Base-by-base conservation (phyloP, 2,329 filamentous ascomycete species). In the Scedosporium minutisporum region DNA sequence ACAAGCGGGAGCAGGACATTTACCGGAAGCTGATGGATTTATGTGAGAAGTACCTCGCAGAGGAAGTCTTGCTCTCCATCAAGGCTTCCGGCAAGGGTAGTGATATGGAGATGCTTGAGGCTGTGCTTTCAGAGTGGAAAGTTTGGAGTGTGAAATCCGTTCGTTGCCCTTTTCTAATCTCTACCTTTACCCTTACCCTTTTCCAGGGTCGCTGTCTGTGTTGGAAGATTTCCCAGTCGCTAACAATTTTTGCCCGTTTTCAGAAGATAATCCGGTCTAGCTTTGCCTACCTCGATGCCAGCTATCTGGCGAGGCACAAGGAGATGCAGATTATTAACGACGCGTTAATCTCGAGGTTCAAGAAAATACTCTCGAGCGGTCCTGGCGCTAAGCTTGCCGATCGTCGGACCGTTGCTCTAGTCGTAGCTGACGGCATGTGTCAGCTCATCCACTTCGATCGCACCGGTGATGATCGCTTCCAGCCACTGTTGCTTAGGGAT, bases 271-370 rank as follows among this genome's bases (percentile, higher is more conserved):
- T 99, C 61, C 86, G 92, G 58, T 93, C 90, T 66, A 89, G 96
- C 46, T 97, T 97, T 75, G 96, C 92, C 76, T 99, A 93, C 70
- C 82, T 99, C 66, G 93, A 99, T 72, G 87, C 95, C 65, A 90
- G 92, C 2, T 97, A 92, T 71, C 81, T 99, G 6, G 79, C 96
- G 2, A 87, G 88, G 63, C 86, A 87, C 57, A 86, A 87, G 67
- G 85, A 88, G 23, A 76, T 82, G 42, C 81, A 82, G 9, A 89
- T 89, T 41, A 85, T 99, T 63, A 89, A 93, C 69, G 91, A 96
- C 70, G 87, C 96, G 78, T 85, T 88, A 4, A 86, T 95, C 62
- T 76, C 80, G 14, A 82, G 91, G 64, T 99, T 97, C 72, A 84
- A 90, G 61, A 60, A 38, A 14, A 46, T 44, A 44, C 33, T 63